Conservation (phyloP, 106 monocot genomes). For the Alisma plantagoaquatica region DNA sequence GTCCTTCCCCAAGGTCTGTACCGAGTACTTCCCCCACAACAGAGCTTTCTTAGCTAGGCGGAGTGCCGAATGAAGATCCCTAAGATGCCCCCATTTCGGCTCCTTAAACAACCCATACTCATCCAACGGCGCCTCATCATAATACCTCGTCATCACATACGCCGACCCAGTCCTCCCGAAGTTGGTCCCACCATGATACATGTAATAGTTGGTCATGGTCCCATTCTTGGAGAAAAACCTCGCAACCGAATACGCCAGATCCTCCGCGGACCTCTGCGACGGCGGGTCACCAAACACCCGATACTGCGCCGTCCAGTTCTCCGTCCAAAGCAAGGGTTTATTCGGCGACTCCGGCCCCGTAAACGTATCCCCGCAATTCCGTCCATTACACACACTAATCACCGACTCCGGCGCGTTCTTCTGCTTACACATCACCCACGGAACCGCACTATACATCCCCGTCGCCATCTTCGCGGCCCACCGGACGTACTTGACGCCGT, state of each 20-base stretch:
- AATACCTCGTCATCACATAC: slow-evolving; percentile 69
- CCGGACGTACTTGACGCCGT: slow-evolving; percentile 39
- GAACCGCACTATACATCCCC: slow-evolving; percentile 38
- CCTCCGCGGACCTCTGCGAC: slow-evolving; percentile 91
- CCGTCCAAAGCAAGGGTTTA: slow-evolving; percentile 80
- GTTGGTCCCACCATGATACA: slow-evolving; percentile 97
- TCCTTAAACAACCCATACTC: slow-evolving; percentile 80
- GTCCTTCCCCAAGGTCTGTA: slow-evolving; percentile 21
- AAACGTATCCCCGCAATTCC: slow-evolving; percentile 88
- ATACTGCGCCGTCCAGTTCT: slow-evolving; percentile 99
- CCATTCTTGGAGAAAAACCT: slow-evolving; percentile 94
- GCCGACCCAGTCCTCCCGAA: slow-evolving; percentile 67
- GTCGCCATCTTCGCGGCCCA: slow-evolving; percentile 73
- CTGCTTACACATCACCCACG: slow-evolving; percentile 99
- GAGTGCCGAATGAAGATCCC: slow-evolving; percentile 65
- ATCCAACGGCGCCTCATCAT: slow-evolving; percentile 96
- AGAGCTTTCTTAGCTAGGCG: slow-evolving; percentile 49
- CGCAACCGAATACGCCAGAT: slow-evolving; percentile 73
- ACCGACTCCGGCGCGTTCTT: slow-evolving; percentile 53
- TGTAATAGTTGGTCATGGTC: slow-evolving; percentile 83
- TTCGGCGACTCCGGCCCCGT: slow-evolving; percentile 26
- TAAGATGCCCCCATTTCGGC: slow-evolving; percentile 89
- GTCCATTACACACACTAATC: slow-evolving; percentile 89
- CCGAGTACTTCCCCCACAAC: slow-evolving; percentile 38
- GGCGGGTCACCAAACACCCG: slow-evolving; percentile 88